These are phyloP conservation scores for Striga asiatica DNA, from an alignment of 257 asterid species.

Conservation along the genomic window DNA sequence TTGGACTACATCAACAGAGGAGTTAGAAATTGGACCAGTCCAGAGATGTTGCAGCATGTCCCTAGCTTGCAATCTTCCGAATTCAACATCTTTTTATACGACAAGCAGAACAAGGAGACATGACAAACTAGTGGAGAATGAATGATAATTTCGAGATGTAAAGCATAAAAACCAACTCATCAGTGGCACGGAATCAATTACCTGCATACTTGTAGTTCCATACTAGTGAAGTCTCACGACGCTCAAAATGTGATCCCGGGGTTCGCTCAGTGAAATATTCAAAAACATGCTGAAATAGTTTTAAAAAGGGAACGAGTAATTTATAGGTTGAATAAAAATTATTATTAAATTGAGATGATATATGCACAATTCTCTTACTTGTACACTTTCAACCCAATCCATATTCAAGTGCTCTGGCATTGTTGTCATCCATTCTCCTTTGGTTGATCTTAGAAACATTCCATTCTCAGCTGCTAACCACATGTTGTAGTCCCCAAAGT, in stretches of 20 bases:
- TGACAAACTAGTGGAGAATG: background rate
- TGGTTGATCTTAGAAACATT: constrained; percentile 85
- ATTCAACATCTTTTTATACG: constrained; percentile 64
- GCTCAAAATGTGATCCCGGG: constrained; percentile 82
- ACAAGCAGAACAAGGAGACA: constrained; percentile 1
- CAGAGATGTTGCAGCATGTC: constrained; percentile 99
- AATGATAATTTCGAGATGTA: background rate
- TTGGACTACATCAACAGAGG: constrained; percentile 93
- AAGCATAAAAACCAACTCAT: background rate
- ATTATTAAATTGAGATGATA: constrained; percentile 11
- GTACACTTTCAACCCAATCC: constrained; percentile 95
- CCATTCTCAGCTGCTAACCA: constrained; percentile 99
- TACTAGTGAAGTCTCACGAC: constrained; percentile 83
- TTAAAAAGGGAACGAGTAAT: too few relatives aligned
- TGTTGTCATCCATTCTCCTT: constrained; percentile 92
- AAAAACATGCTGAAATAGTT: constrained; percentile 67
- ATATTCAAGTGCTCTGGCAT: constrained; percentile 95
- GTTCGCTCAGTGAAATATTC: constrained; percentile 97
- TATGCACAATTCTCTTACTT: constrained; percentile 34
- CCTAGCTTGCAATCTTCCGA: constrained; percentile 97
- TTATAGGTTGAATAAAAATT: constrained; percentile 10
- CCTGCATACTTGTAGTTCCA: constrained; percentile 99
- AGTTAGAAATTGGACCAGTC: constrained; percentile 95
- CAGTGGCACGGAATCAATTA: constrained; percentile 17
- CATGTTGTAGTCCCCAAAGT: constrained; percentile 74